These are phyloP conservation scores for Juglanconis sp. DNA, from an alignment of 2,329 filamentous ascomycete genomes.

Conservation along the genomic window DNA sequence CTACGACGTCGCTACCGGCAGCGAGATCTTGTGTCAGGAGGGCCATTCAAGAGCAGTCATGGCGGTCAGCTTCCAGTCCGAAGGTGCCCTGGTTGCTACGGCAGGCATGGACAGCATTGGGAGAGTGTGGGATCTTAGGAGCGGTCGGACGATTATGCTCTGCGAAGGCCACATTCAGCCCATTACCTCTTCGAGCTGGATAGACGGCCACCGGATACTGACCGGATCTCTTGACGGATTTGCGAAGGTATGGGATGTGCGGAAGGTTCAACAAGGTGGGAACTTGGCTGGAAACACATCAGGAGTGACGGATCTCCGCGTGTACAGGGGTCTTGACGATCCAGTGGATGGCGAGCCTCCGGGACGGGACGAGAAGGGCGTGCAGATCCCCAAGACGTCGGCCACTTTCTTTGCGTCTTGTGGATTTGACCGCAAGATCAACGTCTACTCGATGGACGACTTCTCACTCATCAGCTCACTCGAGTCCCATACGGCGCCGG, in stretches of 20 bases:
- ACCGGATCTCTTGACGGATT: slow-evolving; percentile 91
- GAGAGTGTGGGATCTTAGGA: slow-evolving; percentile 90
- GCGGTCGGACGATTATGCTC: slow-evolving; percentile 92
- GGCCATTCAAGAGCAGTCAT: slow-evolving; percentile 94
- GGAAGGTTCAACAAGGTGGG: slow-evolving; percentile 79
- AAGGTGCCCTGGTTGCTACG: slow-evolving; percentile 85
- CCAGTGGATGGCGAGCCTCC: slow-evolving; percentile 60
- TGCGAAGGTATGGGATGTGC: slow-evolving; percentile 96
- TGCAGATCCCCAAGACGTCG: slow-evolving; percentile 71
- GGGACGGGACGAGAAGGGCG: slow-evolving; percentile 63
- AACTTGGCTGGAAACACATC: slow-evolving; percentile 88
- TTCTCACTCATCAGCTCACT: slow-evolving; percentile 87
- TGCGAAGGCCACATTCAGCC: slow-evolving; percentile 90
- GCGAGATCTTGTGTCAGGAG: slow-evolving; percentile 84
- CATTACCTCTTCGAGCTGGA: slow-evolving; percentile 91
- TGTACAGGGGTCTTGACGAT: slow-evolving; percentile 87
- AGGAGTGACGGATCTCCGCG: slow-evolving; percentile 86
- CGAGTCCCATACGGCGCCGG: slow-evolving; percentile 86
- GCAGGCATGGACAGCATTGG: slow-evolving; percentile 95
- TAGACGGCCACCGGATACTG: slow-evolving; percentile 88
- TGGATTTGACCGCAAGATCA: slow-evolving; percentile 93
- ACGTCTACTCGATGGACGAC: slow-evolving; percentile 93
- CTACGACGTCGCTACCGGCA: slow-evolving; percentile 86
- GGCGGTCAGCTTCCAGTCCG: slow-evolving; percentile 81
- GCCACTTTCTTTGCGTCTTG: slow-evolving; percentile 88